phyloP scores from a whole-genome alignment of 2,329 filamentous ascomycete species.

The Paecilomyces sp. region DNA sequence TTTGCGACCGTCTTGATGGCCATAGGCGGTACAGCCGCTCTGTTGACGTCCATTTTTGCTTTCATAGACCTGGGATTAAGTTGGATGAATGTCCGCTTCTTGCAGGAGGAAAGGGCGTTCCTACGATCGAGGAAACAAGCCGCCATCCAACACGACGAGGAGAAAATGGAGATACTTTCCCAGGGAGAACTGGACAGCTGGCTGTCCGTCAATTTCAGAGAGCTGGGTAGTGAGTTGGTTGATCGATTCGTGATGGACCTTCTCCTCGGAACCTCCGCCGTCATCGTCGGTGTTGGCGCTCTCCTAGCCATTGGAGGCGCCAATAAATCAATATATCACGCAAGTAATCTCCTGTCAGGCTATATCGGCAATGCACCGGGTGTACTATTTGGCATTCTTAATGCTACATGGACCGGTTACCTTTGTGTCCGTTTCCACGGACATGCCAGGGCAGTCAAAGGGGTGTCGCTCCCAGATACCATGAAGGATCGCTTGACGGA shows the following conservation, averaged over 20 bases:
- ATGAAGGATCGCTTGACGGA: slow-evolving; percentile 23
- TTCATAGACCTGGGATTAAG: slow-evolving; percentile 38
- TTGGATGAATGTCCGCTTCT: slow-evolving; percentile 40
- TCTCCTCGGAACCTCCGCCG: slow-evolving; percentile 43
- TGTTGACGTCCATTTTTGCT: slow-evolving; percentile 41
- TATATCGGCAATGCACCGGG: slow-evolving; percentile 49
- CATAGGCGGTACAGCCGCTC: slow-evolving; percentile 43
- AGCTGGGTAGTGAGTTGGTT: slow-evolving; percentile 45
- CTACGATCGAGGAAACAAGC: slow-evolving; percentile 16
- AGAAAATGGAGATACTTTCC: slow-evolving; percentile 13
- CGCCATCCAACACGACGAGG: not conserved
- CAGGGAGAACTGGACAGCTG: slow-evolving; percentile 27
- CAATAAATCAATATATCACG: slow-evolving; percentile 33
- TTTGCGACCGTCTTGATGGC: slow-evolving; percentile 48
- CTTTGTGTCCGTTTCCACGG: slow-evolving; percentile 35
- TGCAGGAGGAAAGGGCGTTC: slow-evolving; percentile 35
- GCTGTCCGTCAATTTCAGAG: slow-evolving; percentile 41
- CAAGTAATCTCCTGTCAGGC: slow-evolving; percentile 49
- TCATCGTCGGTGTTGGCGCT: slow-evolving; percentile 47
- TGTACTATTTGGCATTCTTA: slow-evolving; percentile 44
- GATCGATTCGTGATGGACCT: slow-evolving; percentile 47
- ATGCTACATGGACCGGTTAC: slow-evolving; percentile 42
- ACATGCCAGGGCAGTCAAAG: slow-evolving; percentile 24
- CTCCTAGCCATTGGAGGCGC: slow-evolving; percentile 48
- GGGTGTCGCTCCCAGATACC: slow-evolving; percentile 16